Conservation (phyloP, 371 early-diverging fungal genomes). For the Batrachochytrium dendrobatidis region DNA sequence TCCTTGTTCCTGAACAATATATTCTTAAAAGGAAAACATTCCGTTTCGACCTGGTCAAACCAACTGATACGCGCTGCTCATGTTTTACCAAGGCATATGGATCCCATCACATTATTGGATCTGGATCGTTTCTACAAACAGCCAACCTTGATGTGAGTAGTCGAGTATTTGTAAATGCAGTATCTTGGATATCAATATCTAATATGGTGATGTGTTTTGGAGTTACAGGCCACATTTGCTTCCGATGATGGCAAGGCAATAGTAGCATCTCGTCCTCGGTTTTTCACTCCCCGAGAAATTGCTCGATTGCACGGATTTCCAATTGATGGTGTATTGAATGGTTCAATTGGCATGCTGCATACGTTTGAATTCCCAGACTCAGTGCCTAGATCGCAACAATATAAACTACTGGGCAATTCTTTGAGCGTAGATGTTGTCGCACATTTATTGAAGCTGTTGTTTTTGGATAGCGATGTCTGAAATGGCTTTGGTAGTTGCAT, state of each 20-base stretch:
- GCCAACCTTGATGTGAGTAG: constrained; percentile 11
- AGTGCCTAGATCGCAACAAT: constrained; percentile 21
- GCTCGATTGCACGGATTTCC: constrained; percentile 74
- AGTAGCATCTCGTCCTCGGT: constrained; percentile 57
- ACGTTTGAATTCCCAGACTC: constrained; percentile 26
- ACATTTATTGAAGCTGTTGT: neutral
- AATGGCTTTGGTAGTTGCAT: too few species aligned
- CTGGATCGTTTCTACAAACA: constrained; percentile 24
- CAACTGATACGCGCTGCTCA: constrained; percentile 10
- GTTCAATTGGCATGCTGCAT: neutral
- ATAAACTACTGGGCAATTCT: constrained; percentile 36
- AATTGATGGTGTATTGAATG: constrained; percentile 6
- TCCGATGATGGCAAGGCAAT: constrained; percentile 17
- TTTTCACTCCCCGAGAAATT: constrained; percentile 68
- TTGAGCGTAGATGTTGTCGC: constrained; percentile 33
- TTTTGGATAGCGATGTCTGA: too few species aligned
- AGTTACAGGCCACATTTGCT: neutral
- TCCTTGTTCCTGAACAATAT: constrained; percentile 50
- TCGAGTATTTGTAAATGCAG: neutral
- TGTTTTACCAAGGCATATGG: constrained; percentile 25
- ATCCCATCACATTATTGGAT: constrained; percentile 19
- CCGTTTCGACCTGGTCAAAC: constrained; percentile 45
- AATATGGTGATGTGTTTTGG: neutral
- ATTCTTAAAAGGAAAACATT: constrained; percentile 60
- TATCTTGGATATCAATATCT: neutral